phyloP scores from a whole-genome alignment of 2,329 filamentous ascomycete genomes.

The Cladosporium sp. region DNA sequence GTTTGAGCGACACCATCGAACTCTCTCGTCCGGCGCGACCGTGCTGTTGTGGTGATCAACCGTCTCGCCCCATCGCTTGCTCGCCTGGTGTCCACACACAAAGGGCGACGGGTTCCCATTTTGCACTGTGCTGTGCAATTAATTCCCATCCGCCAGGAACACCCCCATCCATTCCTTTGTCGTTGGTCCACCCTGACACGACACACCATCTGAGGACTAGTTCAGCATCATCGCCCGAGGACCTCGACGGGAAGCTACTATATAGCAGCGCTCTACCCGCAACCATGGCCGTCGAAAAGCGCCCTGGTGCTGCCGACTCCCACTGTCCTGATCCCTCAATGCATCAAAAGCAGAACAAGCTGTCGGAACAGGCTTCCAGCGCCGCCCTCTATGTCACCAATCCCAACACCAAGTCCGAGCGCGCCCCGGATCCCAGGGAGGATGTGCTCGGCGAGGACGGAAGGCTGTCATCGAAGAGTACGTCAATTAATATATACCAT shows the following conservation, averaged over 20 bases:
- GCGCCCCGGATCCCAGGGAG: slow-evolving; percentile 23
- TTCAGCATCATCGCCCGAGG: too few species aligned
- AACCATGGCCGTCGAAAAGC: slow-evolving; percentile 19
- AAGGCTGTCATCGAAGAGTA: slow-evolving; percentile 55
- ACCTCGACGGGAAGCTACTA: too few species aligned
- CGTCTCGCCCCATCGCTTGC: background rate
- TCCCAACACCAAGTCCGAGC: slow-evolving; percentile 18
- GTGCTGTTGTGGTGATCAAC: background rate
- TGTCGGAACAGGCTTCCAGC: slow-evolving; percentile 52
- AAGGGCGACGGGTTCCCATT: background rate
- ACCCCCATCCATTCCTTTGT: too few species aligned
- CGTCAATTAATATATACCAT: slow-evolving; percentile 22
- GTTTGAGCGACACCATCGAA: background rate
- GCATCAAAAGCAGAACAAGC: slow-evolving; percentile 32
- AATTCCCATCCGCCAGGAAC: too few species aligned
- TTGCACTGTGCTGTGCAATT: background rate
- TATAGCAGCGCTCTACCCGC: too few species aligned
- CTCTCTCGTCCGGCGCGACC: background rate
- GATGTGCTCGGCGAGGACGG: slow-evolving; percentile 47
- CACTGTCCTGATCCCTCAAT: slow-evolving; percentile 43
- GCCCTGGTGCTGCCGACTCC: slow-evolving; percentile 12
- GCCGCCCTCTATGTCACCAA: slow-evolving; percentile 56
- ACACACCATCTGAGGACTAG: too few species aligned
- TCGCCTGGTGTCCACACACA: too few species aligned
- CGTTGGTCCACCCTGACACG: too few species aligned